Evolutionary conservation across 2,329 filamentous ascomycete genomes (phyloP).

Genomic region (Gliomastix tumulicola): DNA sequence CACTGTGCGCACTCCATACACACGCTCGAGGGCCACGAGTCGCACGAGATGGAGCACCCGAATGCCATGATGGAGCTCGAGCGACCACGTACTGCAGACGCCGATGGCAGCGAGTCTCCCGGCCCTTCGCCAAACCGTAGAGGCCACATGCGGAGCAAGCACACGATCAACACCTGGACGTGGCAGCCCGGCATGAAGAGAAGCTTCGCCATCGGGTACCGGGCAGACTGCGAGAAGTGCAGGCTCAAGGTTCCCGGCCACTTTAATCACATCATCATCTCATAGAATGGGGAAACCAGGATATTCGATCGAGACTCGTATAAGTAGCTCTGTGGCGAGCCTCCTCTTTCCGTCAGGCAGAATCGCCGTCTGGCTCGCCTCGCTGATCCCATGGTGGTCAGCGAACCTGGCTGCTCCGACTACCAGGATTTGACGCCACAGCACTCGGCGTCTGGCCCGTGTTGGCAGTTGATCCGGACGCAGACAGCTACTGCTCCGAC

Average conservation of each 20-base stretch:
- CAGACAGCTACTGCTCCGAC: too few species aligned
- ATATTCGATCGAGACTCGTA: conserved; percentile 14
- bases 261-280: conserved; percentile 72
- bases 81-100: conserved; percentile 18
- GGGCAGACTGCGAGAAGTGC: conserved; percentile 74
- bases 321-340: background rate
- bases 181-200: conserved; percentile 59
- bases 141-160: conserved; percentile 51
- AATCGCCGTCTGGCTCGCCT: too few species aligned
- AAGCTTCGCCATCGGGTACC: conserved; percentile 71
- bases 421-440: too few species aligned
- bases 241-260: conserved; percentile 68
- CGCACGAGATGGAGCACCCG: conserved; percentile 26
- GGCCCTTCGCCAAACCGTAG: conserved; percentile 42
- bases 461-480: too few species aligned
- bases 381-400: too few species aligned
- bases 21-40: background rate
- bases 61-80: conserved; percentile 30
- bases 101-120: conserved; percentile 18
- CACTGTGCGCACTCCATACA: background rate
- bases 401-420: too few species aligned
- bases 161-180: conserved; percentile 55
- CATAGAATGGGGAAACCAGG: conserved; percentile 31
- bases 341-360: too few species aligned
- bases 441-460: too few species aligned